These are phyloP conservation scores for Begonia fuchsioides DNA, from an alignment of 306 rosid species.

Conservation along the genomic window DNA sequence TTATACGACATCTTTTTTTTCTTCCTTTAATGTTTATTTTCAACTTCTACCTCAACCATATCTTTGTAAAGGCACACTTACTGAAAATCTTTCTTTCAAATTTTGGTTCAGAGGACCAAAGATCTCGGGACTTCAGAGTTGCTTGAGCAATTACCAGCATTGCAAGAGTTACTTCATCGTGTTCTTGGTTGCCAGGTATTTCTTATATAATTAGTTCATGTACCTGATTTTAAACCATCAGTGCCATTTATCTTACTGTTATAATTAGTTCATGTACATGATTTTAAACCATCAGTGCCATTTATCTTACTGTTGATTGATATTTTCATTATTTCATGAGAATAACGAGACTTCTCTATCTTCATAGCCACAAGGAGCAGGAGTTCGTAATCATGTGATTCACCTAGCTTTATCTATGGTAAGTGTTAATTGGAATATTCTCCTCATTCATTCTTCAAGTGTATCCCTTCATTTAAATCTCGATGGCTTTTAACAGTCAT, in stretches of 20 bases:
- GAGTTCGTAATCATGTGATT: constrained; percentile 71
- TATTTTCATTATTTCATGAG: too few relatives aligned
- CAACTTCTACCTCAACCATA: too few relatives aligned
- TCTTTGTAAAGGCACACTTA: too few relatives aligned
- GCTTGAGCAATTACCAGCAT: constrained; percentile 87
- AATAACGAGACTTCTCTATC: neutral
- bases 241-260: too few relatives aligned
- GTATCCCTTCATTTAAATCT: neutral
- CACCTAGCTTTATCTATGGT: constrained; percentile 88
- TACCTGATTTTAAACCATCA: too few relatives aligned
- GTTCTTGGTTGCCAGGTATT: constrained; percentile 85
- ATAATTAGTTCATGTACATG: too few relatives aligned
- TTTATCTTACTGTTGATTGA: too few relatives aligned
- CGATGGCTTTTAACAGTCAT: constrained; percentile 14
- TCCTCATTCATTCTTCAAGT: neutral
- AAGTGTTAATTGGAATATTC: constrained; percentile 14
- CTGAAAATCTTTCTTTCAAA: constrained; percentile 6
- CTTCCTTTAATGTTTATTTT: too few relatives aligned
- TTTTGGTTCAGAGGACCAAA: constrained; percentile 80
- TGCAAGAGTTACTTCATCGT: constrained; percentile 84
- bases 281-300: too few relatives aligned
- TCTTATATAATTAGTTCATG: neutral
- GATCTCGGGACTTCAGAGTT: constrained; percentile 78
- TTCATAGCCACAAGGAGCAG: constrained; percentile 85
- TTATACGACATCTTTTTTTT: too few relatives aligned